A percentile compares a stretch with the other conserved stretches of the same genome.
phyloP scores from a whole-genome alignment of 495 filamentous ascomycete species.

The Aspergillus coremiiformis region DNA sequence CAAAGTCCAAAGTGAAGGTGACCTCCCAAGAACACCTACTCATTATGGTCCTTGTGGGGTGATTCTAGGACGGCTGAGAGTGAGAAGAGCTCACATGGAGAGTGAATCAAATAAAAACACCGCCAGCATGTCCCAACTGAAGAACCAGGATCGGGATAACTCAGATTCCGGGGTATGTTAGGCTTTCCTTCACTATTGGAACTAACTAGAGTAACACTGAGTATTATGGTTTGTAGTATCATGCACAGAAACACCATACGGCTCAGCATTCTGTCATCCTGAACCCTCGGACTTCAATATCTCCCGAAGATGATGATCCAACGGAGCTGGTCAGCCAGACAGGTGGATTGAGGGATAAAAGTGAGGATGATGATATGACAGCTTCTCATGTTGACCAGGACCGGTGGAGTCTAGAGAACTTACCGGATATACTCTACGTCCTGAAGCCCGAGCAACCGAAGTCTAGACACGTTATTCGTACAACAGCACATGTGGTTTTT shows the following conservation, averaged over 20 bases:
- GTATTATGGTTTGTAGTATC: background rate
- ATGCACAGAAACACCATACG: background rate
- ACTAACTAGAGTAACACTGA: background rate
- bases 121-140: background rate
- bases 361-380: slow-evolving; percentile 3
- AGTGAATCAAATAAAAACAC: background rate
- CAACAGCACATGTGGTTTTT: slow-evolving; percentile 1
- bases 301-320: background rate
- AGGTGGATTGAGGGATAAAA: background rate
- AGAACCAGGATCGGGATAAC: background rate
- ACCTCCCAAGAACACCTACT: background rate
- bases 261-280: background rate
- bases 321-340: background rate
- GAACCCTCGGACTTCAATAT: background rate
- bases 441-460: slow-evolving; percentile 6
- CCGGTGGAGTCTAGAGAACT: slow-evolving; percentile 11
- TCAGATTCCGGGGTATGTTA: background rate
- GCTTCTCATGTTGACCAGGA: slow-evolving; percentile 7
- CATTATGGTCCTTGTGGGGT: background rate
- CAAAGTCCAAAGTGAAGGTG: background rate
- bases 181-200: background rate
- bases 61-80: background rate
- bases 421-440: slow-evolving; percentile 18
- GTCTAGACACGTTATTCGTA: background rate
- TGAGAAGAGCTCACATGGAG: background rate